Evolutionary conservation across 1,284 basidiomycete species (phyloP).

Genomic region (Sparassis latifolia): DNA sequence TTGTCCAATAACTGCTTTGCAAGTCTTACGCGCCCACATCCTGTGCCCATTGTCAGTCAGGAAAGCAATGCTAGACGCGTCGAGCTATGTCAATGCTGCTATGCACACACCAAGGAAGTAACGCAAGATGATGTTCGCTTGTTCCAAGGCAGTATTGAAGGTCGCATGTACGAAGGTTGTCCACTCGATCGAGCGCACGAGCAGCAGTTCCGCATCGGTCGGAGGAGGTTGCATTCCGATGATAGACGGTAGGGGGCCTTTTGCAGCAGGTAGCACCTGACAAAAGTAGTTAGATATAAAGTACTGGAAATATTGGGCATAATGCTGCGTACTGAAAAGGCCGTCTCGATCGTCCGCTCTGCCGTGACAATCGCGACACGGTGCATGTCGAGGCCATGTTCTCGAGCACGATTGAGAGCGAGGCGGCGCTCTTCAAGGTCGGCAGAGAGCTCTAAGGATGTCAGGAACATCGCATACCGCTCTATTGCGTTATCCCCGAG

Average conservation of each 20-base stretch:
- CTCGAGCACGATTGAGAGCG: slow-evolving; percentile 72
- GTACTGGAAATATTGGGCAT: too few species aligned
- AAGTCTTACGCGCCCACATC: slow-evolving; percentile 65
- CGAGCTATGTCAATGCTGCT: too few species aligned
- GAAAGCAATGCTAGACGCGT: not conserved
- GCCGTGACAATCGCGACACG: slow-evolving; percentile 81
- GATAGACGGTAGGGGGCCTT: slow-evolving; percentile 58
- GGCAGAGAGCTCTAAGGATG: slow-evolving; percentile 70
- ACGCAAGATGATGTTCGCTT: slow-evolving; percentile 80
- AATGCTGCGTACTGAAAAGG: slow-evolving; percentile 50
- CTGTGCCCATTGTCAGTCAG: slow-evolving; percentile 31
- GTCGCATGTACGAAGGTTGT: slow-evolving; percentile 76
- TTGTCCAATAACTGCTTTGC: slow-evolving; percentile 61
- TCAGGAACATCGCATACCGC: slow-evolving; percentile 89
- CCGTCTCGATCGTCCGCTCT: slow-evolving; percentile 69
- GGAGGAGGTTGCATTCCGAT: slow-evolving; percentile 44
- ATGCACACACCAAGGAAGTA: slow-evolving; percentile 73
- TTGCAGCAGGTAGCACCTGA: slow-evolving; percentile 47
- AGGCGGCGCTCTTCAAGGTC: slow-evolving; percentile 63
- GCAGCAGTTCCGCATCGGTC: slow-evolving; percentile 53
- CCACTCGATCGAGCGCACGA: slow-evolving; percentile 93
- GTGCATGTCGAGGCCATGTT: slow-evolving; percentile 80
- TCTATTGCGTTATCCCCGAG: slow-evolving; percentile 90
- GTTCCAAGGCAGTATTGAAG: slow-evolving; percentile 72
- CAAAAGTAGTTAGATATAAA: too few species aligned